Base-by-base conservation (phyloP, 2,329 filamentous ascomycete genomes). In the Aspergillus neoniger region DNA sequence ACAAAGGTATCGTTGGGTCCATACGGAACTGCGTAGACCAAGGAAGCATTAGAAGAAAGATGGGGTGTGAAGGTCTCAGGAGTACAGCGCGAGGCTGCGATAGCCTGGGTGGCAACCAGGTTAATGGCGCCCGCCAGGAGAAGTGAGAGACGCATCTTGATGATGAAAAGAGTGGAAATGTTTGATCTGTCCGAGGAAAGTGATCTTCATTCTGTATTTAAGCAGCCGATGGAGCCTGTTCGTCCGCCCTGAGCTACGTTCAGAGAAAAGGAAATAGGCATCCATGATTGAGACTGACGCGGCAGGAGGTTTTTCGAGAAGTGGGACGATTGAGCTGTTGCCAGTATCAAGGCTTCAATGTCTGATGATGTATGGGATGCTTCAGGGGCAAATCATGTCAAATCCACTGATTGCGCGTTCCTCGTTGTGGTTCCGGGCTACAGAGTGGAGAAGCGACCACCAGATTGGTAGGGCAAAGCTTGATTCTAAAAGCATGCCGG, bases 151-250 rank as follows among this genome's bases (percentile, higher is more conserved):
- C 47, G 47, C 47, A 50, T 50, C 15, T 28, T 32, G n/a, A 17
- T 50, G 23, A 30, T 49, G 23, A 6, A 28, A 32, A 21, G 17
- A 23, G 23, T 4, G 12, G 8, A 17, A 10, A 17, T 10, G 25
- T 8, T 32, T 50, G 47, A 6, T 50, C 9, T 28, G 15, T 19
- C 1, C 7, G n/a, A 17, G 25, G 47, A 5, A 30, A 30, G 28
- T 32, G 47, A 50, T 50, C 47, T 50, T 50, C 47, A 17, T n/a
- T 2, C 25, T 10, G 47, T 50, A 50, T 50, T 50, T 50, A 50
- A 50, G 47, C 25, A 50, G 25, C 25, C 15, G 25, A 30, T 19
- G 47, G 47, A 50, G 47, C 47, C 47, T n/a, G 25, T 30, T 6
- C 15, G 47, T 49, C 9, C 25, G 28, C 2, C 12, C 47, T 19